Evolutionary conservation across 2,329 filamentous ascomycete genomes (phyloP).

Genomic region (Curvularia spicifera): DNA sequence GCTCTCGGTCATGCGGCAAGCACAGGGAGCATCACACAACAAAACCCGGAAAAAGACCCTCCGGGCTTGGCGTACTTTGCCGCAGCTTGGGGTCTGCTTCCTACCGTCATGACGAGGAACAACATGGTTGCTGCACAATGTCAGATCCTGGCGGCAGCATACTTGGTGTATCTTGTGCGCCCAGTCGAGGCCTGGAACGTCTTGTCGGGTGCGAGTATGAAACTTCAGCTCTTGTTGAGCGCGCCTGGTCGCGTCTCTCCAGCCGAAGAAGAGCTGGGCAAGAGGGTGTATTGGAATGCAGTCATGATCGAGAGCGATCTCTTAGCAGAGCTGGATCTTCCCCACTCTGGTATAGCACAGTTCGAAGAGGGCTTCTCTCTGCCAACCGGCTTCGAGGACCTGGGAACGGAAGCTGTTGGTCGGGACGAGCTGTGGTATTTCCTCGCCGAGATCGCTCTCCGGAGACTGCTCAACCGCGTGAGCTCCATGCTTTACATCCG

Average conservation of each 20-base stretch:
- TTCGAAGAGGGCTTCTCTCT: constrained; percentile 82
- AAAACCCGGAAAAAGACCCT: constrained; percentile 71
- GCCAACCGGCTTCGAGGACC: constrained; percentile 75
- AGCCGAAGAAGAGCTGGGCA: constrained; percentile 73
- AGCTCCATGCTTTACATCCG: constrained; percentile 82
- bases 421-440: constrained; percentile 87
- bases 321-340: constrained; percentile 78
- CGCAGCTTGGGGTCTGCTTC: constrained; percentile 78
- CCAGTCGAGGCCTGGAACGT: constrained; percentile 85
- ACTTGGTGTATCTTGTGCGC: constrained; percentile 81
- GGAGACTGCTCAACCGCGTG: constrained; percentile 77
- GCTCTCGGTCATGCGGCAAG: constrained; percentile 78
- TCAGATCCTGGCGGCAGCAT: constrained; percentile 79
- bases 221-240: constrained; percentile 78
- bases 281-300: constrained; percentile 84
- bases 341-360: constrained; percentile 81
- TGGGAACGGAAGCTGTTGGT: constrained; percentile 70
- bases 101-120: constrained; percentile 79
- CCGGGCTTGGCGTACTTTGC: constrained; percentile 81
- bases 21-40: constrained; percentile 75
- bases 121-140: constrained; percentile 80
- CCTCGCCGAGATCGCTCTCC: constrained; percentile 79
- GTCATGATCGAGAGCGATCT: constrained; percentile 80
- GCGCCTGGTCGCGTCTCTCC: constrained; percentile 73
- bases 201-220: constrained; percentile 79